Percentiles rank a stretch among this genome's conserved stretches.
Conservation (phyloP, 768 basidiomycete genomes). For the Tricholoma terreum region DNA sequence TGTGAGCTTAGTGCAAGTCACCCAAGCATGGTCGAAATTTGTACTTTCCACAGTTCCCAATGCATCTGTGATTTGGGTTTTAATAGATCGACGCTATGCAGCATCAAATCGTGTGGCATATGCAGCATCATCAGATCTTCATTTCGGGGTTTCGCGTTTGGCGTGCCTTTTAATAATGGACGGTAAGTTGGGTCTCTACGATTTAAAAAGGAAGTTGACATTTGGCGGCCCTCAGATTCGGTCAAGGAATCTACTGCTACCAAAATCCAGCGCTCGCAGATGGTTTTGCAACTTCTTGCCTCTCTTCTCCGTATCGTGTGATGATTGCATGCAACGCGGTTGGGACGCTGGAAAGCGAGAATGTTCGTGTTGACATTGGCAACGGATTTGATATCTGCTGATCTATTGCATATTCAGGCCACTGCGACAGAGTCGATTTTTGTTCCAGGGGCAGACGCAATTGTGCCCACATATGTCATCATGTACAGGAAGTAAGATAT, state of each 20-base stretch:
- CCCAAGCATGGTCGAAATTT: slow-evolving; percentile 42
- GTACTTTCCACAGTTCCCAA: slow-evolving; percentile 61
- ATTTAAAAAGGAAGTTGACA: not conserved
- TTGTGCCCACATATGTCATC: slow-evolving; percentile 18
- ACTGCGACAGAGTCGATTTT: slow-evolving; percentile 50
- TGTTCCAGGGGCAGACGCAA: slow-evolving; percentile 50
- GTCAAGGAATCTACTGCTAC: slow-evolving; percentile 63
- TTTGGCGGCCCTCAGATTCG: slow-evolving; percentile 44
- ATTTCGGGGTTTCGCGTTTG: slow-evolving; percentile 58
- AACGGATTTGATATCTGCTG: slow-evolving; percentile 9
- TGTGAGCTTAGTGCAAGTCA: slow-evolving; percentile 38
- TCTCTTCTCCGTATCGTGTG: slow-evolving; percentile 63
- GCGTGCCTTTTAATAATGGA: slow-evolving; percentile 47
- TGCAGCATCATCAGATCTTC: slow-evolving; percentile 56
- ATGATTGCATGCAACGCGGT: slow-evolving; percentile 58
- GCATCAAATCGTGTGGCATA: slow-evolving; percentile 62
- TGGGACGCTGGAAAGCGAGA: slow-evolving; percentile 39
- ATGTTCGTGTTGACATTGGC: too few species aligned
- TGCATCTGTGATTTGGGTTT: slow-evolving; percentile 68
- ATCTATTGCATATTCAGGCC: slow-evolving; percentile 29
- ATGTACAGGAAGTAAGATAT: not conserved
- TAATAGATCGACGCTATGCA: slow-evolving; percentile 48
- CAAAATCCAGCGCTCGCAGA: slow-evolving; percentile 62
- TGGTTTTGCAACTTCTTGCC: slow-evolving; percentile 60
- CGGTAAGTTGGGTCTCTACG: slow-evolving; percentile 37